A percentile compares a stretch with the other conserved stretches of the same genome.
Evolutionary conservation across 1,284 basidiomycete species (phyloP).

Genomic region (Pseudozyma tsukubaensis): DNA sequence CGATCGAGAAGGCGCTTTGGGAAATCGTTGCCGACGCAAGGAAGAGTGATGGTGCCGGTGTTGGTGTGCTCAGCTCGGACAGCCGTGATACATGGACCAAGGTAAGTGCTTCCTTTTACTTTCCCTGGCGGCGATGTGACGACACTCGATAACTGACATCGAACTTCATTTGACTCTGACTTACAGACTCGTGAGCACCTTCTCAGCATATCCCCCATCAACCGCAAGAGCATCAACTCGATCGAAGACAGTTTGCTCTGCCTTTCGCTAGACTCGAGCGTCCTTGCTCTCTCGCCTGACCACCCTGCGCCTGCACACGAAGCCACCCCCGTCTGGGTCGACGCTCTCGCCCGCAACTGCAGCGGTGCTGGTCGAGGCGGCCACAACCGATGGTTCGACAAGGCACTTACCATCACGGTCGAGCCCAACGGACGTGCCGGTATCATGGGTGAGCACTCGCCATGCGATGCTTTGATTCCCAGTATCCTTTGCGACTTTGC

Average conservation of each 20-base stretch:
- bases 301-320: constrained; percentile 67
- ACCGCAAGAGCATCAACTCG: constrained; percentile 74
- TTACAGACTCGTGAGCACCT: constrained; percentile 79
- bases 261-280: constrained; percentile 74
- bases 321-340: constrained; percentile 77
- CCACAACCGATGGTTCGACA: constrained; percentile 92
- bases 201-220: constrained; percentile 76
- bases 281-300: constrained; percentile 68
- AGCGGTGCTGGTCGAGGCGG: constrained; percentile 78
- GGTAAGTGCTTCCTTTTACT: constrained; percentile 71
- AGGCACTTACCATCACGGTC: constrained; percentile 83
- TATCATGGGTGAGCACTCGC: constrained; percentile 91
- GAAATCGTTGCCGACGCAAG: constrained; percentile 79
- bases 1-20: constrained; percentile 78
- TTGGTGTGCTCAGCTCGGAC: constrained; percentile 83
- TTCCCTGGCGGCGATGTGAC: not conserved
- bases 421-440: constrained; percentile 88
- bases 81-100: constrained; percentile 85
- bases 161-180: not conserved
- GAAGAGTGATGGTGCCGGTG: constrained; percentile 71
- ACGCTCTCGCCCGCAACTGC: constrained; percentile 82
- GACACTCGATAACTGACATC: not conserved
- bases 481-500: constrained; percentile 90
- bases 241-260: constrained; percentile 83
- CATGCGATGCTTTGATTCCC: constrained; percentile 90